A percentile compares a stretch with the other conserved stretches of the same genome.
phyloP scores from a whole-genome alignment of 139 green algal genomes.

The Astrephomene gubernaculifera region DNA sequence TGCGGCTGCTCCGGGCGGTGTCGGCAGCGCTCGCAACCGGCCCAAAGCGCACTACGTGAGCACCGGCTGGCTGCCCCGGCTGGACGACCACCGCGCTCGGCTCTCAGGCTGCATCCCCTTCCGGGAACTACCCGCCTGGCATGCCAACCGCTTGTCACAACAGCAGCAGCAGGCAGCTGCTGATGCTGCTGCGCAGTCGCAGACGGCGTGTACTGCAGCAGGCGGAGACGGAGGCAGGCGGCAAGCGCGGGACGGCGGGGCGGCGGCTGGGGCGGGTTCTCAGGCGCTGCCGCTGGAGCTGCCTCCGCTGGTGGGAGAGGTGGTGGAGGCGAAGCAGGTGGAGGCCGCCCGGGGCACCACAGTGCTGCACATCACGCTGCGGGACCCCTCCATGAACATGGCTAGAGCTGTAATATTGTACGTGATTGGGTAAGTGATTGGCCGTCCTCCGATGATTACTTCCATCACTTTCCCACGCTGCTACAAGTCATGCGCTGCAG shows the following conservation, averaged over 20 bases:
- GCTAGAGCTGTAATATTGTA: not conserved
- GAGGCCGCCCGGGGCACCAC: no score
- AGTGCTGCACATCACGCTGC: not conserved
- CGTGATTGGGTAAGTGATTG: not conserved
- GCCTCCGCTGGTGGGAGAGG: not conserved
- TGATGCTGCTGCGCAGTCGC: not conserved
- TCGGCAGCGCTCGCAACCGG: no score
- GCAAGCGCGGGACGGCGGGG: not conserved
- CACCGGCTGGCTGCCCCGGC: not conserved
- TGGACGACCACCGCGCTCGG: not conserved
- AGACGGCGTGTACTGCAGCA: not conserved
- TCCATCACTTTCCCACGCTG: no score
- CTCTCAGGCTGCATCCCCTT: not conserved
- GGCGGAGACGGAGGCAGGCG: no score
- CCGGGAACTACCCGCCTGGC: not conserved
- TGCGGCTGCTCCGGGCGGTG: no score
- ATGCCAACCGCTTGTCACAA: no score
- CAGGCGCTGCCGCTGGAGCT: not conserved
- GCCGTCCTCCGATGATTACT: no score
- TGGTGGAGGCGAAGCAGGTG: not conserved
- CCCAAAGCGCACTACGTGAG: not conserved
- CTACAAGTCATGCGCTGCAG: no score
- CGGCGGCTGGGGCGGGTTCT: not conserved
- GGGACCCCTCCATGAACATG: not conserved
- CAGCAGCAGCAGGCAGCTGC: no score